These are phyloP conservation scores for Aquilaria yunnanensis DNA, from an alignment of 345 rosid genomes.

Conservation along the genomic window DNA sequence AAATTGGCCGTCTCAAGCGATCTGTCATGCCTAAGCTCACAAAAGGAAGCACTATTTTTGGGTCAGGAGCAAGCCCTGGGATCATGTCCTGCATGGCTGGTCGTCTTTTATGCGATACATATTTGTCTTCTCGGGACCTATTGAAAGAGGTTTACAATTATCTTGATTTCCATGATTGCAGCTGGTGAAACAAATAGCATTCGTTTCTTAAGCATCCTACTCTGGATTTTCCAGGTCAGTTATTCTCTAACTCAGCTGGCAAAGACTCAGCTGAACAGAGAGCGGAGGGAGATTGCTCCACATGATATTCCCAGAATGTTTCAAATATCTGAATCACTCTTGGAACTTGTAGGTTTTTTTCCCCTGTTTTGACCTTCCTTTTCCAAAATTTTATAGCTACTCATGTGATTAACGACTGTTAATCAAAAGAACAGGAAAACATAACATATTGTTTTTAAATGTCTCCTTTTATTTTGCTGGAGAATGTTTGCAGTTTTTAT, in stretches of 20 bases:
- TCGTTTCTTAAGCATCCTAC: constrained; percentile 17
- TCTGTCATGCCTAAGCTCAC: constrained; percentile 85
- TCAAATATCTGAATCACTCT: constrained; percentile 62
- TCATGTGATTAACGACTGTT: too few relatives aligned
- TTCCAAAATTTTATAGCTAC: too few relatives aligned
- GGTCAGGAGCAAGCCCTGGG: constrained; percentile 94
- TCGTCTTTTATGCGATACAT: constrained; percentile 90
- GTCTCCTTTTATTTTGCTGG: too few relatives aligned
- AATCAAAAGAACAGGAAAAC: too few relatives aligned
- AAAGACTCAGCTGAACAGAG: constrained; percentile 80
- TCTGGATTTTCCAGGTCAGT: constrained; percentile 68
- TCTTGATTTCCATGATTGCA: constrained; percentile 5
- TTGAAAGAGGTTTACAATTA: constrained; percentile 65
- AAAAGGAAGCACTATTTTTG: constrained; percentile 64
- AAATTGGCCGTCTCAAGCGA: constrained; percentile 95
- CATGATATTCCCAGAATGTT: constrained; percentile 81
- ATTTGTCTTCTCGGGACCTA: constrained; percentile 81
- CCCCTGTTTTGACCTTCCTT: constrained; percentile 4
- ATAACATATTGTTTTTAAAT: too few relatives aligned
- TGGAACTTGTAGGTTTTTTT: constrained; percentile 74
- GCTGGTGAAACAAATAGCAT: constrained; percentile 11
- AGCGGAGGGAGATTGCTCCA: constrained; percentile 80
- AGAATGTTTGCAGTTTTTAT: too few relatives aligned
- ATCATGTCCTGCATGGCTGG: constrained; percentile 95
- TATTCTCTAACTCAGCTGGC: constrained; percentile 94